phyloP scores from a whole-genome alignment of 768 basidiomycete species.

The Mycena galericulata region DNA sequence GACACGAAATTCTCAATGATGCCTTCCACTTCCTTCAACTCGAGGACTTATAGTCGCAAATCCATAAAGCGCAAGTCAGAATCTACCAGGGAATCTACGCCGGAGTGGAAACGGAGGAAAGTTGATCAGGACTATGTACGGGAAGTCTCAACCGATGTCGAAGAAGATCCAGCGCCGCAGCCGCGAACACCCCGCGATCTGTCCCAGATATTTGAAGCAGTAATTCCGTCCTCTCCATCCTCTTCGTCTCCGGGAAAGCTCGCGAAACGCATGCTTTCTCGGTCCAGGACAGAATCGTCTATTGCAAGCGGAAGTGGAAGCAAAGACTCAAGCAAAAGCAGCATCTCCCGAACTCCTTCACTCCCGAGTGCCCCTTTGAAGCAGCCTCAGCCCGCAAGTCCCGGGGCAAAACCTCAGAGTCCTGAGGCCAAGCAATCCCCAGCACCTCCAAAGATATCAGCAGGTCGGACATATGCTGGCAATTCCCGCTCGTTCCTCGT shows the following conservation, averaged over 20 bases:
- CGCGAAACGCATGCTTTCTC: constrained; percentile 78
- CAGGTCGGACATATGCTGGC: constrained; percentile 79
- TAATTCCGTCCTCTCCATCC: constrained; percentile 35
- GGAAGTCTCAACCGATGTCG: constrained; percentile 32
- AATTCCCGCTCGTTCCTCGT: constrained; percentile 86
- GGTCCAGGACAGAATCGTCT: constrained; percentile 74
- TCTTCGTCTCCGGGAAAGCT: constrained; percentile 56
- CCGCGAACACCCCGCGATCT: constrained; percentile 25
- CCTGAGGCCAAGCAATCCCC: constrained; percentile 40
- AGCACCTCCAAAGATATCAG: constrained; percentile 43
- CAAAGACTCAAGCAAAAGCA: constrained; percentile 32
- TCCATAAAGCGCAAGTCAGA: constrained; percentile 27
- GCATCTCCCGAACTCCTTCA: constrained; percentile 34
- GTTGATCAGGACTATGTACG: constrained; percentile 18
- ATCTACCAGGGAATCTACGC: constrained; percentile 3
- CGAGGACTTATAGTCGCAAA: constrained; percentile 32
- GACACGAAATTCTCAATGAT: constrained; percentile 9
- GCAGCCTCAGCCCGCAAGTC: constrained; percentile 39
- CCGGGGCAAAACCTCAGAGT: constrained; percentile 23
- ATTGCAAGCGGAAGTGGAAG: constrained; percentile 47
- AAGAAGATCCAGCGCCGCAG: constrained; percentile 26
- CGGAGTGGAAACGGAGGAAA: constrained; percentile 32
- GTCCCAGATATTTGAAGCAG: constrained; percentile 33
- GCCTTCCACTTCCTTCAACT: constrained; percentile 32
- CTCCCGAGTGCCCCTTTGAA: constrained; percentile 19